Base-by-base conservation (phyloP, 768 basidiomycete species). In the Panellus pusillus region DNA sequence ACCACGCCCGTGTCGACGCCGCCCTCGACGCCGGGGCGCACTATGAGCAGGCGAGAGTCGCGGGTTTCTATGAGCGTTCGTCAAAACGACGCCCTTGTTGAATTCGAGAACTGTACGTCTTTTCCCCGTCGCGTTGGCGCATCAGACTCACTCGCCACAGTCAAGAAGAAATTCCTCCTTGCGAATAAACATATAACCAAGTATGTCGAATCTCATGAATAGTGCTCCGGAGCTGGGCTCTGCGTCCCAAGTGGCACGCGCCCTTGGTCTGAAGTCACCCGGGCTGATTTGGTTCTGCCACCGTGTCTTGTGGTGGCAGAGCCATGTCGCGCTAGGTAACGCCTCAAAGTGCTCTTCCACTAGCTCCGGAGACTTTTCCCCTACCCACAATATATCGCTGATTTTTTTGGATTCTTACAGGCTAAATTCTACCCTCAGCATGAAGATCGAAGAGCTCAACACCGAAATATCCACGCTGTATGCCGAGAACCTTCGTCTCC, bases 181-280 rank as follows among this genome's bases (percentile, higher is more conserved):
- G 89, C 90, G 53, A 93, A 93, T 73, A 92, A 91, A 71, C 91
- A 92, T 72, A 93, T 93, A 66, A 91, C 91, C 20, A 93, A 92
- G 90, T 91, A 62, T 36, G 80, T 68, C 27, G n/a, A 8, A 3
- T 0, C 15, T 37, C 27, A n/a, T n/a, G n/a, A 36, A 14, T 0
- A 24, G 35, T 43, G 50, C 39, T 36, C 38, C 42, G 47, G 58
- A 39, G 50, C 43, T 44, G 49, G 43, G 12, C 43, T 18, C 14
- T 27, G 28, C 24, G 29, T 19, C 27, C 8, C 41, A 35, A 45
- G 47, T 36, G 4, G 45, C 31, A 31, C 29, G 20, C 44, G 28
- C 41, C 35, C 42, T 50, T 38, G 50, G 12, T 13, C 43, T 37
- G 32, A 48, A 35, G 27, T 44, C 38, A 44, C 7, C 9, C 11